Conservation (phyloP, 1,284 basidiomycete species). For the Sanguinoderma infundibulare region DNA sequence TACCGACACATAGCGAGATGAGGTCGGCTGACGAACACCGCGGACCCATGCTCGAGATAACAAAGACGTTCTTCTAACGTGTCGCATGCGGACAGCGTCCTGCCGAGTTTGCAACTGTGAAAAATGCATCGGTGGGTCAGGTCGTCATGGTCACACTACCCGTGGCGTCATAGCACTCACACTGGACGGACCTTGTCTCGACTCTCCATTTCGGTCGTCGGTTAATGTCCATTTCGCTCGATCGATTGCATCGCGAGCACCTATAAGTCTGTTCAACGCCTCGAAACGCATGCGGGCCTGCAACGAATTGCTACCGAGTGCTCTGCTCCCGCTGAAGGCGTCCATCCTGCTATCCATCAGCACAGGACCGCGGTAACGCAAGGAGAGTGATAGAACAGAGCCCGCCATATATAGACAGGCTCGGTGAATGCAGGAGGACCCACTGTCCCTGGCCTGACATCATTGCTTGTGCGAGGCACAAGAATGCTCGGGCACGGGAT, state of each 20-base stretch:
- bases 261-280: neutral
- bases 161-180: neutral
- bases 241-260: neutral
- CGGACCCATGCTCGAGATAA: constrained; percentile 9
- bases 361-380: neutral
- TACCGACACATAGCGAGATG: neutral
- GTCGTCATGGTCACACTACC: constrained; percentile 24
- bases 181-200: neutral
- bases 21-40: neutral
- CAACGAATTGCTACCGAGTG: neutral
- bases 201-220: neutral
- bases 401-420: neutral
- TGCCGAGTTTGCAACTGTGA: neutral
- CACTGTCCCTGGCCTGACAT: too few species aligned
- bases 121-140: constrained; percentile 3
- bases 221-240: neutral
- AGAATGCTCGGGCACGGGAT: too few species aligned
- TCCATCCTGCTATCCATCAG: neutral
- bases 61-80: constrained; percentile 5
- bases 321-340: neutral
- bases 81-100: constrained; percentile 3
- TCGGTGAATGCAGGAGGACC: too few species aligned
- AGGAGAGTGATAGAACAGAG: too few species aligned
- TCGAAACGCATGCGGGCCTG: neutral
- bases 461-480: too few species aligned